phyloP scores from a whole-genome alignment of 1,284 basidiomycete species.

The Pyrrhoderma lamaoense region DNA sequence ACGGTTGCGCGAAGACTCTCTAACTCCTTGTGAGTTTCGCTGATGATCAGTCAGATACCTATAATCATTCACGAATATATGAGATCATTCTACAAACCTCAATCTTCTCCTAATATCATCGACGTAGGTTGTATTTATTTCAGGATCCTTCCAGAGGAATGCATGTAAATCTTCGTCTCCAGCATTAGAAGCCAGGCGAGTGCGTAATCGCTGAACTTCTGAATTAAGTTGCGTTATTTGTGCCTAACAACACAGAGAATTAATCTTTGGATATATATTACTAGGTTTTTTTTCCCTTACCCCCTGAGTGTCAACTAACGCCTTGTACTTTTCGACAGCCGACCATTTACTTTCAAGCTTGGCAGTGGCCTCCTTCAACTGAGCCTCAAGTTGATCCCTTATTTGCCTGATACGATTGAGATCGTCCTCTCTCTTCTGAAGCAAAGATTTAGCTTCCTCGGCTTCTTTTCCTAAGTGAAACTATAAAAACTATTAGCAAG shows the following conservation, averaged over 20 bases:
- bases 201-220: constrained; percentile 71
- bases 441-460: constrained; percentile 44
- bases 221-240: constrained; percentile 69
- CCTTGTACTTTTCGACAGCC: constrained; percentile 67
- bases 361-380: constrained; percentile 66
- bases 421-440: constrained; percentile 68
- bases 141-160: constrained; percentile 57
- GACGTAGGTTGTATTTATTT: constrained; percentile 56
- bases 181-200: constrained; percentile 67
- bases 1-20: constrained; percentile 7
- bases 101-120: constrained; percentile 54
- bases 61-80: constrained; percentile 33
- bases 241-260: constrained; percentile 42
- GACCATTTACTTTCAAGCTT: constrained; percentile 57
- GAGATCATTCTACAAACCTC: constrained; percentile 36
- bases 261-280: constrained; percentile 14
- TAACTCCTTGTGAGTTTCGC: constrained; percentile 8
- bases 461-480: constrained; percentile 14
- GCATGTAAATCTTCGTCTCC: constrained; percentile 68
- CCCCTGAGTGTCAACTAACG: constrained; percentile 60
- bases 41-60: constrained; percentile 26
- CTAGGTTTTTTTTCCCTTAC: constrained; percentile 34
- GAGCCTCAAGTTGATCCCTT: constrained; percentile 70
- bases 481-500: background rate
- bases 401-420: constrained; percentile 71